Evolutionary conservation across 768 basidiomycete species (phyloP).

Genomic region (Clavulina sp.): DNA sequence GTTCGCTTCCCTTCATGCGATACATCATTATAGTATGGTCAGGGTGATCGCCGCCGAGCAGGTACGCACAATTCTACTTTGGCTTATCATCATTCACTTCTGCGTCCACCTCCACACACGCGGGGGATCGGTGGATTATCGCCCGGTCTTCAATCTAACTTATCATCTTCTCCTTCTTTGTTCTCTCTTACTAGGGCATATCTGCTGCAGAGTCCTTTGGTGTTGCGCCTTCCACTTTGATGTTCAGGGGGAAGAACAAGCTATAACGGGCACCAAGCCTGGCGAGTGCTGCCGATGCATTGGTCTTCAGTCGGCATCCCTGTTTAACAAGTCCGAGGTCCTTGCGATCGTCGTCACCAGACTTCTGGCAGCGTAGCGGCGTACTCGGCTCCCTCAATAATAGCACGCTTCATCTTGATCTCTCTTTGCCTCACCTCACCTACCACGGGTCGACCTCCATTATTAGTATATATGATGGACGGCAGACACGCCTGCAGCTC

Average conservation of each 20-base stretch:
- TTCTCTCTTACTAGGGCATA: constrained; percentile 38
- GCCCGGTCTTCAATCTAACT: constrained; percentile 6
- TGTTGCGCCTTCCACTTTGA: constrained; percentile 69
- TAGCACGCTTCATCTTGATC: too few species aligned
- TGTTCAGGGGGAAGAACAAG: constrained; percentile 56
- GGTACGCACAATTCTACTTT: constrained; percentile 30
- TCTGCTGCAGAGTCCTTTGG: constrained; percentile 60
- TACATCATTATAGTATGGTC: constrained; percentile 88
- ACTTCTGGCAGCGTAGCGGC: too few species aligned
- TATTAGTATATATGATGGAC: too few species aligned
- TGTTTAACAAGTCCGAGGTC: too few species aligned
- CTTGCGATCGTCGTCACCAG: too few species aligned
- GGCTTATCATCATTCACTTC: neutral
- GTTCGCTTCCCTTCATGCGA: constrained; percentile 73
- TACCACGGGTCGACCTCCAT: too few species aligned
- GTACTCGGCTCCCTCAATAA: neutral
- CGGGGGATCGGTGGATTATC: neutral
- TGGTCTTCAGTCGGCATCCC: too few species aligned
- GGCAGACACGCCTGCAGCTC: too few species aligned
- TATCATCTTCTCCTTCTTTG: constrained; percentile 2
- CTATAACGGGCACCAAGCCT: too few species aligned
- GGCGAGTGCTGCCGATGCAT: too few species aligned
- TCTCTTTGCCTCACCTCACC: too few species aligned
- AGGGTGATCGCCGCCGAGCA: constrained; percentile 72
- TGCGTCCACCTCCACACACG: neutral